Conservation (phyloP, 495 filamentous ascomycete species). For the Acidiella bohemica region DNA sequence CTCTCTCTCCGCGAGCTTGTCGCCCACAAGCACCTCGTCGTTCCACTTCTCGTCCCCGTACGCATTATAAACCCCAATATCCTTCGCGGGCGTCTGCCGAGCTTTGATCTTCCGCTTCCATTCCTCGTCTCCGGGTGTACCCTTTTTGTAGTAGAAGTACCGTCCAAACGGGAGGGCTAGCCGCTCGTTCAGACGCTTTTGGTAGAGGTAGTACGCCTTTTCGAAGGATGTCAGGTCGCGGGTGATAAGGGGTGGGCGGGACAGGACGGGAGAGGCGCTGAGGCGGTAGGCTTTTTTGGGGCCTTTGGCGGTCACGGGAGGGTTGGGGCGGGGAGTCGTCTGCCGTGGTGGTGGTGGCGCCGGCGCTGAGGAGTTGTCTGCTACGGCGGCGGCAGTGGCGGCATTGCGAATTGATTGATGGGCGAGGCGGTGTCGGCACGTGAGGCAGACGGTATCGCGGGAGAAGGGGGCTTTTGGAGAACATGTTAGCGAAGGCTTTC, state of each 20-base stretch:
- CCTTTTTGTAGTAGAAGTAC: conserved; percentile 92
- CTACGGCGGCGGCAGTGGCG: conserved; percentile 19
- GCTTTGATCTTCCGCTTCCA: conserved; percentile 78
- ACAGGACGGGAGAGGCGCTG: conserved; percentile 70
- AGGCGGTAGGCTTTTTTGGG: conserved; percentile 43
- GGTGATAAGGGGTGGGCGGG: conserved; percentile 76
- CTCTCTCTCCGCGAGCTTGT: conserved; percentile 44
- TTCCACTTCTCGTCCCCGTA: conserved; percentile 73
- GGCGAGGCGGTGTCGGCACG: conserved; percentile 21
- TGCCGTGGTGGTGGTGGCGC: not conserved
- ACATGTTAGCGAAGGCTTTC: not conserved
- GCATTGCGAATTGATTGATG: conserved; percentile 17
- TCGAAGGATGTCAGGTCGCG: conserved; percentile 76
- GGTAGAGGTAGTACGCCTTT: conserved; percentile 86
- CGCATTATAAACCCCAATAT: conserved; percentile 76
- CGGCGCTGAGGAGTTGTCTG: conserved; percentile 3
- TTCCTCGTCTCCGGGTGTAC: conserved; percentile 69
- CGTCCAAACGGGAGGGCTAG: conserved; percentile 75
- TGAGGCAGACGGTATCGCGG: conserved; percentile 23
- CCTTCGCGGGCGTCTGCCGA: conserved; percentile 60
- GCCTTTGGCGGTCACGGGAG: conserved; percentile 11
- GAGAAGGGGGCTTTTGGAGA: conserved; percentile 7
- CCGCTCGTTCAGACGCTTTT: conserved; percentile 91
- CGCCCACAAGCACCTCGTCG: conserved; percentile 74
- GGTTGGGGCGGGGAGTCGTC: conserved; percentile 2